A percentile compares a stretch with the other conserved stretches of the same genome.
Evolutionary conservation across 208 protist genomes (phyloP).

Genomic region (Lotmaria passim): DNA sequence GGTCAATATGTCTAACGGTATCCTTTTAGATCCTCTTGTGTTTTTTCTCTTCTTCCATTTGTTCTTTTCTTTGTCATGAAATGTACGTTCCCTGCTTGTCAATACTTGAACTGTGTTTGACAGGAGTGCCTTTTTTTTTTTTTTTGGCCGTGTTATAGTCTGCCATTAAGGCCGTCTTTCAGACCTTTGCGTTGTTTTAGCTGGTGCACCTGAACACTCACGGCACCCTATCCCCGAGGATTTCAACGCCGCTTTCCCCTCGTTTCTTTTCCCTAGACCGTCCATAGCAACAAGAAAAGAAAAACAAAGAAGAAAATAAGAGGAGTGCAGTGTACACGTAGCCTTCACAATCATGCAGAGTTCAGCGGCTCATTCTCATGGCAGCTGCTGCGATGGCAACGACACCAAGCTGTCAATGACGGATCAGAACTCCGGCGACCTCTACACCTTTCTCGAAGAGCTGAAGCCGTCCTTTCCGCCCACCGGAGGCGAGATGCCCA

Average conservation of each 20-base stretch:
- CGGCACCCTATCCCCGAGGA: too few relatives aligned
- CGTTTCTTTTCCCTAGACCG: neutral
- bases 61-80: neutral
- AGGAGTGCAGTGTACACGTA: neutral
- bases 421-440: slow-evolving; percentile 61
- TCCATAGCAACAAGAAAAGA: too few relatives aligned
- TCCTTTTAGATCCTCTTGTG: too few relatives aligned
- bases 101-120: too few relatives aligned
- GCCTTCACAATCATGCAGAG: neutral
- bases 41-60: neutral
- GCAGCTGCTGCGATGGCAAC: neutral
- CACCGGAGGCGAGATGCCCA: slow-evolving; percentile 48
- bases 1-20: too few relatives aligned
- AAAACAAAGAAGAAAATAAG: too few relatives aligned
- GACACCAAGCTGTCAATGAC: slow-evolving; percentile 7
- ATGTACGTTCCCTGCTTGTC: neutral
- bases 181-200: too few relatives aligned
- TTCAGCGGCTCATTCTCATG: neutral
- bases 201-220: too few relatives aligned
- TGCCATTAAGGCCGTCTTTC: too few relatives aligned
- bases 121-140: too few relatives aligned
- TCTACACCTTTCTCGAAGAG: slow-evolving; percentile 41
- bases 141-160: too few relatives aligned
- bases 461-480: slow-evolving; percentile 39
- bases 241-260: too few relatives aligned